phyloP scores from a whole-genome alignment of 2,329 filamentous ascomycete genomes.

The Verticillium nubilum region DNA sequence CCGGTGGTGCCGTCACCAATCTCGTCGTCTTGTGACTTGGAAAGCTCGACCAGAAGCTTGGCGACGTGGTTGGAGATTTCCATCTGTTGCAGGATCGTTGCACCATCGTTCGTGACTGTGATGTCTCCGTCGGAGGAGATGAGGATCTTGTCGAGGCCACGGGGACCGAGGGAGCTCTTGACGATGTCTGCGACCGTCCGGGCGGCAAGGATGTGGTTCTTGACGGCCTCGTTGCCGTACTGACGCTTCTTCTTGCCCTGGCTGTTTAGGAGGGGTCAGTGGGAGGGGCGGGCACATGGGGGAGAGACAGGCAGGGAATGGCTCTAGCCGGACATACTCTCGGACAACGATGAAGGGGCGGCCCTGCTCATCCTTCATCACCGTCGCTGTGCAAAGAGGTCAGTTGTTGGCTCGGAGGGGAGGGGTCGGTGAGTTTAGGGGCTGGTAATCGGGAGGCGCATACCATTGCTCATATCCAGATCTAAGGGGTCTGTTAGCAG shows the following conservation, averaged over 20 bases:
- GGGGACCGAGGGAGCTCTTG: constrained; percentile 91
- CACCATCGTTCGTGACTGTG: constrained; percentile 97
- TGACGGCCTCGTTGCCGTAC: constrained; percentile 94
- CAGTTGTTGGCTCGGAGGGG: neutral
- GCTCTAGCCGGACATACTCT: constrained; percentile 61
- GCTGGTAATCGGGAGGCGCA: constrained; percentile 11
- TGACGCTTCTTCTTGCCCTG: constrained; percentile 97
- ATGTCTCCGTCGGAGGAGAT: constrained; percentile 99
- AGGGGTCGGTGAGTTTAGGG: neutral
- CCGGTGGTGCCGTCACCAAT: constrained; percentile 98
- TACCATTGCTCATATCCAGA: constrained; percentile 81
- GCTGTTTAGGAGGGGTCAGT: constrained; percentile 39
- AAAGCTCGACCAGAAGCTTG: constrained; percentile 92
- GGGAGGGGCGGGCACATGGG: neutral
- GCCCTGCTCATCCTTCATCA: constrained; percentile 97
- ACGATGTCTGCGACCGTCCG: constrained; percentile 95
- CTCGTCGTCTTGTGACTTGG: constrained; percentile 97
- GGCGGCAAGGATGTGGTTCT: constrained; percentile 95
- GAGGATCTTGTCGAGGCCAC: constrained; percentile 97
- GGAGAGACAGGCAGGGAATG: constrained; percentile 1
- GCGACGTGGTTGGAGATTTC: constrained; percentile 98
- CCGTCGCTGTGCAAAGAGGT: constrained; percentile 39
- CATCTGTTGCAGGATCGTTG: constrained; percentile 97
- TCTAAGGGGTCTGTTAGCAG: constrained; percentile 48
- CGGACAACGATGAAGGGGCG: constrained; percentile 96